Evolutionary conservation across 2,329 filamentous ascomycete species (phyloP), one percentile per base, ranked within the genome.

Genomic region (Beauveria sp.): DNA sequence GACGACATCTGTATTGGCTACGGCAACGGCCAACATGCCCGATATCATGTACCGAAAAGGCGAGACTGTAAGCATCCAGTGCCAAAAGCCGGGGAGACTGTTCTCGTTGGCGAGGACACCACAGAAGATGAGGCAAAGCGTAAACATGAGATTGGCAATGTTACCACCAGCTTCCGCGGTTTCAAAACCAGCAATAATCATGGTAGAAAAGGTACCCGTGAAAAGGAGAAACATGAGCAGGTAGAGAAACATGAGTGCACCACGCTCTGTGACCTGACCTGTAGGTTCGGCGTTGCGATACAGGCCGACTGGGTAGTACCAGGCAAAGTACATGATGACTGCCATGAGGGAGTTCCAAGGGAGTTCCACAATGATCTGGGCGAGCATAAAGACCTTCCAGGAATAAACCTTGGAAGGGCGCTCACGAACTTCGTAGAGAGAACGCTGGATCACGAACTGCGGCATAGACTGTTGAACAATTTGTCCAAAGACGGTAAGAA

Each of bases 271-370:
- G 1, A 87, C 82, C 64, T 85, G 77, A 63, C 81, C 81, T 4
- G 85, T 84, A 1, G 78, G 78, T 18, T 79, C 75, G 2, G 89
- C 89, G 69, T 93, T 93, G 63, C 77, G 74, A 72, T 91, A 86
- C 10, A 95, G 81, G 2, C 90, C 90, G 60, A 96, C 84, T 1
- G 91, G 90, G 71, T 93, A 96, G 78, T 96, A 96, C 84, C 89
- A 93, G 72, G 81, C 86, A 69, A 91, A 81, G 78, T 80, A 96
- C 77, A 93, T 87, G 65, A 96, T 75, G n/a, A 87, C 80, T 3
- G 86, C 84, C 81, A 90, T 87, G 49, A 95, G 74, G 0, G 86
- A 82, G 71, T 96, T 91, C 87, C 90, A 96, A 0, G 91, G 91
- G 2, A 96, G 77, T 72, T 96, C 93, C 63, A 93, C 90, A 34